A percentile compares a stretch with the other conserved stretches of the same genome.
These are phyloP conservation scores for Gremmenia infestans DNA, from an alignment of 2,329 filamentous ascomycete genomes.

Conservation along the genomic window DNA sequence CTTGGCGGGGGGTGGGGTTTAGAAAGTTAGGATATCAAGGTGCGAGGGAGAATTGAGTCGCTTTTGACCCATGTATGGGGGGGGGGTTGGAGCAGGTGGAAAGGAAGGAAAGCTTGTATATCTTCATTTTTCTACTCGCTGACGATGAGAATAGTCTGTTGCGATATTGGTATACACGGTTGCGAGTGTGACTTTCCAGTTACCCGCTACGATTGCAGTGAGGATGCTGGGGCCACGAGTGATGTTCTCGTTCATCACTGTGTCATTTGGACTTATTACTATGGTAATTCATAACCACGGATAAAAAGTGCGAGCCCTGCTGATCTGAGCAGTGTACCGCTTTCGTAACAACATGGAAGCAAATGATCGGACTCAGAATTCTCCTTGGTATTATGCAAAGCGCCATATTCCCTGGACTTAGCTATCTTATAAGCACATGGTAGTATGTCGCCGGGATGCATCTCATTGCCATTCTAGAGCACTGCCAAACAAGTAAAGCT, in stretches of 20 bases:
- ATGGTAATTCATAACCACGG: conserved; percentile 32
- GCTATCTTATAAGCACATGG: conserved; percentile 41
- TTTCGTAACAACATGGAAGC: conserved; percentile 61
- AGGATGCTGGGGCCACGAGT: conserved; percentile 58
- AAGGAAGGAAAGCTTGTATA: background rate
- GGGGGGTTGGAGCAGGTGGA: too few species aligned
- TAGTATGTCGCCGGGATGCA: conserved; percentile 7
- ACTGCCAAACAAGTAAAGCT: too few species aligned
- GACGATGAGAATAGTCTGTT: conserved; percentile 40
- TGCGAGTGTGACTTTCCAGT: conserved; percentile 61
- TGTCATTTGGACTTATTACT: conserved; percentile 60
- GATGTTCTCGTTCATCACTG: conserved; percentile 56
- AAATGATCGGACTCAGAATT: conserved; percentile 65
- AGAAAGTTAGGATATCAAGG: background rate
- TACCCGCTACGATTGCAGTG: conserved; percentile 63
- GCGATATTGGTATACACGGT: conserved; percentile 72
- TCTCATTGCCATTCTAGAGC: too few species aligned
- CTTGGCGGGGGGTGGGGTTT: background rate
- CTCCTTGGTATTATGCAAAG: conserved; percentile 60
- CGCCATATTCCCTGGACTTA: conserved; percentile 47
- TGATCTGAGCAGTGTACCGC: conserved; percentile 46
- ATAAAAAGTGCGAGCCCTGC: background rate
- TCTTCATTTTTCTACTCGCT: conserved; percentile 1
- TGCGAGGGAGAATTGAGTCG: background rate
- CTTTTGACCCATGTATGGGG: too few species aligned